A percentile compares a stretch with the other conserved stretches of the same genome.
Conservation (phyloP, 2,329 filamentous ascomycete genomes). For the Beauveria bassiana region DNA sequence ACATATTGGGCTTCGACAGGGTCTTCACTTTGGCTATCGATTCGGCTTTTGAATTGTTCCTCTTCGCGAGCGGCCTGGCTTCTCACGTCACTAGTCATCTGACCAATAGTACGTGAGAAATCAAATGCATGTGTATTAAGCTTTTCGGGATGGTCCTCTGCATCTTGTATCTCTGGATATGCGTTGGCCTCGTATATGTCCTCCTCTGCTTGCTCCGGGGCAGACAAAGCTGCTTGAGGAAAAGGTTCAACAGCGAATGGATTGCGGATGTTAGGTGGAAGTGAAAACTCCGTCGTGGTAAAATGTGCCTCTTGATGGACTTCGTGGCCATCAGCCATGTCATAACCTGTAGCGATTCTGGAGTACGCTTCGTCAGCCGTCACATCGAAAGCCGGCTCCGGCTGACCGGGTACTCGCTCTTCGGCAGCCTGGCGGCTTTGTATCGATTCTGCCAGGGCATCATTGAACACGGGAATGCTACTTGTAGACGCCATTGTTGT, state of each 20-base stretch:
- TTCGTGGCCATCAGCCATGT: neutral
- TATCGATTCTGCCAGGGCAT: constrained; percentile 1
- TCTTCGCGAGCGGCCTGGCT: neutral
- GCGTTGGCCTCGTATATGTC: constrained; percentile 10
- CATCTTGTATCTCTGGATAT: neutral
- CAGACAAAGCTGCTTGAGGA: neutral
- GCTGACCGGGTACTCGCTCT: neutral
- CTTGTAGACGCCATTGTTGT: constrained; percentile 6
- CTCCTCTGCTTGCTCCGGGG: neutral
- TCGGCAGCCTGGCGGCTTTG: neutral
- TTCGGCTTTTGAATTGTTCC: neutral
- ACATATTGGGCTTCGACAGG: neutral
- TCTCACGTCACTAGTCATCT: neutral
- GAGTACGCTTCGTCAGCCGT: neutral
- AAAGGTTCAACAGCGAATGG: constrained; percentile 5
- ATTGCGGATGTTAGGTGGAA: neutral
- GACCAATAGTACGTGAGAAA: neutral
- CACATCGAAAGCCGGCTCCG: neutral
- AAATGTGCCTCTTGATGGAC: neutral
- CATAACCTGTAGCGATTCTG: neutral
- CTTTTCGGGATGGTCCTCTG: neutral
- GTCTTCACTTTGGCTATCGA: neutral
- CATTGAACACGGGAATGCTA: constrained; percentile 9
- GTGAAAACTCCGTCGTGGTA: neutral
- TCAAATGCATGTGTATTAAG: neutral